Base-by-base conservation (phyloP, 768 basidiomycete genomes). In the Trametopsis cervina region DNA sequence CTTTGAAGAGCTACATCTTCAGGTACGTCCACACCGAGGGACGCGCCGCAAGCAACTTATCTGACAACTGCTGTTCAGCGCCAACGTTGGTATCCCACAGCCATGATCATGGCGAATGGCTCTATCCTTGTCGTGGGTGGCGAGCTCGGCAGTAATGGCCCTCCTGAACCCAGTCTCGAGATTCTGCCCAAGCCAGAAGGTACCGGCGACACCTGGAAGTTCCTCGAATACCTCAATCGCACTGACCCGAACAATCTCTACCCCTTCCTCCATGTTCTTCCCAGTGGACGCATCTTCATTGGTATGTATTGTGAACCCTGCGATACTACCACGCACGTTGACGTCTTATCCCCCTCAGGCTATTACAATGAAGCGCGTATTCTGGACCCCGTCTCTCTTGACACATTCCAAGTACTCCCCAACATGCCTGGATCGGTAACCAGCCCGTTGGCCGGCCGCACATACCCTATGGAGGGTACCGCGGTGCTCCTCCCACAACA, bases 281-380 rank as follows among this genome's bases (percentile, higher is more conserved):
- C 88, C 0, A 81, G 80, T 39, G 77, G 77, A 1, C 72, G 74
- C 26, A 66, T 90, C 56, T 89, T 89, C 60, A 72, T 85, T 35
- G 82, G 86, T 84, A 42, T 43, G 76, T 66, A 3, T 12, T 20
- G 4, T 24, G n/a, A n/a, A n/a, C 29, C 15, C 29, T 33, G 7
- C 15, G 29, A 7, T 7, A 7, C 29, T 33, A 15, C 29, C 15
- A 33, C 15, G 15, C 15, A 15, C 29, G 7, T 15, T 33, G 29
- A 33, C 29, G 11, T 27, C 23, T 22, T 13, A 29, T 15, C 6
- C n/a, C 4, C 6, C 5, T 50, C n/a, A 87, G 85, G 72, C 0
- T 89, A 89, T 58, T 89, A 80, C 67, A 89, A 90, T 52, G 83
- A 89, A 62, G 88, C 87, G 0, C 80, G 87, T 13, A 77, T 89